Conservation (phyloP, 345 rosid genomes). For the Luvunga scandens region DNA sequence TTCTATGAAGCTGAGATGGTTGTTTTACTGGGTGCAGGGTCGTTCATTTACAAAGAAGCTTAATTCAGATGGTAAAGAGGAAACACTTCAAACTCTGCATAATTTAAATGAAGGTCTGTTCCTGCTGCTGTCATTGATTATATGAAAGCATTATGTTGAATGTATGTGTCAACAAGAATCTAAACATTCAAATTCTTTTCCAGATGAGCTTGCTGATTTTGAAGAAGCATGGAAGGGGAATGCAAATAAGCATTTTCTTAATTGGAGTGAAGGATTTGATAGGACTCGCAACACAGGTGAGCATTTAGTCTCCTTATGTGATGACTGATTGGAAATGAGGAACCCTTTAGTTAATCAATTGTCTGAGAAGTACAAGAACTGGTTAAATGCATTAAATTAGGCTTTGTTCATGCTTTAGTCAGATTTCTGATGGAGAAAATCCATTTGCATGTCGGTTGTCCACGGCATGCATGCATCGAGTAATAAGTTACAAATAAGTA, state of each 20-base stretch:
- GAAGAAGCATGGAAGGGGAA: slow-evolving; percentile 66
- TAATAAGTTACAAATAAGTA: no score
- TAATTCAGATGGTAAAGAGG: slow-evolving; percentile 70
- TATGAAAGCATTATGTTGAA: neutral
- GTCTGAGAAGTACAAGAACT: neutral
- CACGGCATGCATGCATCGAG: no score
- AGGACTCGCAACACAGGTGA: slow-evolving; percentile 30
- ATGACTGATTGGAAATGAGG: neutral
- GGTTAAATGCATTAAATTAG: neutral
- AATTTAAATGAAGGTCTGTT: slow-evolving; percentile 67
- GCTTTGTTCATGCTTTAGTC: neutral
- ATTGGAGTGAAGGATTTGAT: slow-evolving; percentile 25
- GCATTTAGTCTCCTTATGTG: neutral
- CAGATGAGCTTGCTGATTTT: slow-evolving; percentile 65
- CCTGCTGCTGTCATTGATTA: neutral
- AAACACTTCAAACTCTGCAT: slow-evolving; percentile 66
- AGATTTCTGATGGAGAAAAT: neutral
- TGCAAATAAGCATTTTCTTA: slow-evolving; percentile 28
- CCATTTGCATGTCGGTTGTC: neutral
- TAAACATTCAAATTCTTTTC: slow-evolving; percentile 3
- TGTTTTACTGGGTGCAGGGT: slow-evolving; percentile 44
- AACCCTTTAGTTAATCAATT: neutral
- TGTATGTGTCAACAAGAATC: neutral
- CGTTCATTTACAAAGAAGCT: slow-evolving; percentile 78
- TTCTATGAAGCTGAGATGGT: no score